These are phyloP conservation scores for Erodium maritimum DNA, from an alignment of 345 rosid genomes.

Conservation along the genomic window DNA sequence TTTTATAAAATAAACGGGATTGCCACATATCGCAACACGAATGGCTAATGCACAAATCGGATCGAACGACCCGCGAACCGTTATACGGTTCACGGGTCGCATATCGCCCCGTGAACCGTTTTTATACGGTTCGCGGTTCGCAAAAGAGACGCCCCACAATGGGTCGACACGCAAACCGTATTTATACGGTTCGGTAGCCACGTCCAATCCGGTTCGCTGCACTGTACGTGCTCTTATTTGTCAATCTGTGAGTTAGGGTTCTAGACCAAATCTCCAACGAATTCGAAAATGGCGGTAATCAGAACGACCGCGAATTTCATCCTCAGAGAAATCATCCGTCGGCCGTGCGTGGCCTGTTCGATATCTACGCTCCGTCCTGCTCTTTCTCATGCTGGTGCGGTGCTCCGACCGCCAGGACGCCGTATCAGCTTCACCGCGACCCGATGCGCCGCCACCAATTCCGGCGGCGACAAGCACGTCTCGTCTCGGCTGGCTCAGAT, in stretches of 20 bases:
- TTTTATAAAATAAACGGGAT: no score
- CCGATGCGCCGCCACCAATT: conserved; percentile 45
- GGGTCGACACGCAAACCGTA: no score
- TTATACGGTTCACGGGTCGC: no score
- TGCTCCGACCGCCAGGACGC: conserved; percentile 7
- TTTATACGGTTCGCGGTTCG: no score
- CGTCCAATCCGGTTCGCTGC: no score
- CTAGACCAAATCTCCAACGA: neutral
- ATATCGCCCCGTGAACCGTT: no score
- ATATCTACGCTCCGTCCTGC: conserved; percentile 15
- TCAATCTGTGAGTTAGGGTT: neutral
- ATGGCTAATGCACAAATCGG: no score
- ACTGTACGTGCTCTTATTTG: no score
- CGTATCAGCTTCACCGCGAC: conserved; percentile 27
- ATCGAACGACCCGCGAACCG: no score
- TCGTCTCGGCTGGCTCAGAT: conserved; percentile 66
- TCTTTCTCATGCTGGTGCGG: conserved; percentile 8
- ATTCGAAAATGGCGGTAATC: conserved; percentile 41
- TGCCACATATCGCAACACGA: no score
- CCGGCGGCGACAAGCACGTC: conserved; percentile 39
- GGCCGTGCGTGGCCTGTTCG: conserved; percentile 17
- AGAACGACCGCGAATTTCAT: conserved; percentile 34
- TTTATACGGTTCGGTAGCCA: no score
- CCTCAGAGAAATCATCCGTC: conserved; percentile 27
- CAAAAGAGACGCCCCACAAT: no score